Conservation (phyloP, 2,329 filamentous ascomycete genomes). For the Talaromyces sp. region DNA sequence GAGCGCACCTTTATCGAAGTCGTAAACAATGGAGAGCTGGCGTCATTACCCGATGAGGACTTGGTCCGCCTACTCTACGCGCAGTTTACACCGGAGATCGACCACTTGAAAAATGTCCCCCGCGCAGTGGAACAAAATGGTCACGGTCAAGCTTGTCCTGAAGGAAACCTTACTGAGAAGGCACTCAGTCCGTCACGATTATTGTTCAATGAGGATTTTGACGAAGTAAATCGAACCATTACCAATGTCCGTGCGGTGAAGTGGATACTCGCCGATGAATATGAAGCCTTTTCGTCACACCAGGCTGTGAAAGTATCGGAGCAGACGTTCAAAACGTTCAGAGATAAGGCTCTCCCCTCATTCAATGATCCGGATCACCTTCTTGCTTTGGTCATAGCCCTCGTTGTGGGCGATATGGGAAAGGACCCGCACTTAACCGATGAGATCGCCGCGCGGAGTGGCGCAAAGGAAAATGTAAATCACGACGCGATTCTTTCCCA, state of each 20-base stretch:
- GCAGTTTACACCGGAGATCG: neutral
- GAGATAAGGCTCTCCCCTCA: neutral
- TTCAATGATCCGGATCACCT: neutral
- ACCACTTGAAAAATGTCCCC: neutral
- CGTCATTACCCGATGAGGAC: neutral
- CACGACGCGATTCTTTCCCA: neutral
- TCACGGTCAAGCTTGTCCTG: neutral
- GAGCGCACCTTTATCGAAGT: neutral
- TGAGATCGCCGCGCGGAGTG: neutral
- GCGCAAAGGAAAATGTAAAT: neutral
- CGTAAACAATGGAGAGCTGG: neutral
- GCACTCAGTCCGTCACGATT: neutral
- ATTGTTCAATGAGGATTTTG: neutral
- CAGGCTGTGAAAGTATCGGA: neutral
- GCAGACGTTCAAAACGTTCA: neutral
- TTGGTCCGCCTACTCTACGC: neutral
- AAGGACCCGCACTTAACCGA: neutral
- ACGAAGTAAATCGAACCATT: constrained; percentile 2
- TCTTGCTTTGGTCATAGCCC: neutral
- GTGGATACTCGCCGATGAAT: constrained; percentile 2
- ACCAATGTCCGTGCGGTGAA: constrained; percentile 2
- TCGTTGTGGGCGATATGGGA: constrained; percentile 1
- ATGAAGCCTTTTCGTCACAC: neutral
- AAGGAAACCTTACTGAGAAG: neutral
- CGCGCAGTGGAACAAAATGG: neutral